phyloP scores from a whole-genome alignment of 1,284 basidiomycete species.

The Cystobasidiaceae sp. region DNA sequence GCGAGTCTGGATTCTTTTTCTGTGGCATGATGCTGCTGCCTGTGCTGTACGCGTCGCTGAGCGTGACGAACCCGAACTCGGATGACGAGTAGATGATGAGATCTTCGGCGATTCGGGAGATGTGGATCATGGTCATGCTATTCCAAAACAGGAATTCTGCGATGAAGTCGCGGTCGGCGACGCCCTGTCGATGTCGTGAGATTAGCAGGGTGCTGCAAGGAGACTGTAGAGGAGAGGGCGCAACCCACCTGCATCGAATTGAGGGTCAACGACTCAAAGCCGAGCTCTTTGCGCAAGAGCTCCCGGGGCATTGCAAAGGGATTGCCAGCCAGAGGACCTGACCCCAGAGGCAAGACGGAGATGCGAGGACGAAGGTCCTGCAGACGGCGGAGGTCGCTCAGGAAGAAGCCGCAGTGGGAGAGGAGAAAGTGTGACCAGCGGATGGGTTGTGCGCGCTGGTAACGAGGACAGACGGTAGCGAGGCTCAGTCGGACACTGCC shows the following conservation, averaged over 20 bases:
- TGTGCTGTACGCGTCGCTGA: slow-evolving; percentile 96
- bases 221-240: neutral
- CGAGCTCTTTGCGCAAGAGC: slow-evolving; percentile 77
- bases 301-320: slow-evolving; percentile 87
- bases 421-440: slow-evolving; percentile 96
- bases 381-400: slow-evolving; percentile 78
- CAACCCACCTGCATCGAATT: slow-evolving; percentile 70
- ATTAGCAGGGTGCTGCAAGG: neutral
- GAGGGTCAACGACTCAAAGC: slow-evolving; percentile 75
- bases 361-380: slow-evolving; percentile 75
- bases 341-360: slow-evolving; percentile 87
- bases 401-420: slow-evolving; percentile 89
- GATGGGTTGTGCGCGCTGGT: slow-evolving; percentile 91
- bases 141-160: slow-evolving; percentile 97
- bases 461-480: neutral
- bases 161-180: slow-evolving; percentile 94
- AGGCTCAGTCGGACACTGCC: neutral
- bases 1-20: slow-evolving; percentile 97
- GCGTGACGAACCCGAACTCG: slow-evolving; percentile 89
- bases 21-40: slow-evolving; percentile 99
- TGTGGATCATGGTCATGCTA: slow-evolving; percentile 83
- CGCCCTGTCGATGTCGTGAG: slow-evolving; percentile 52
- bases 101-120: slow-evolving; percentile 92
- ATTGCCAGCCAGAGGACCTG: slow-evolving; percentile 92
- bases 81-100: slow-evolving; percentile 93